phyloP scores from a whole-genome alignment of 148 eudicot genomes.

The Chenopodium album region DNA sequence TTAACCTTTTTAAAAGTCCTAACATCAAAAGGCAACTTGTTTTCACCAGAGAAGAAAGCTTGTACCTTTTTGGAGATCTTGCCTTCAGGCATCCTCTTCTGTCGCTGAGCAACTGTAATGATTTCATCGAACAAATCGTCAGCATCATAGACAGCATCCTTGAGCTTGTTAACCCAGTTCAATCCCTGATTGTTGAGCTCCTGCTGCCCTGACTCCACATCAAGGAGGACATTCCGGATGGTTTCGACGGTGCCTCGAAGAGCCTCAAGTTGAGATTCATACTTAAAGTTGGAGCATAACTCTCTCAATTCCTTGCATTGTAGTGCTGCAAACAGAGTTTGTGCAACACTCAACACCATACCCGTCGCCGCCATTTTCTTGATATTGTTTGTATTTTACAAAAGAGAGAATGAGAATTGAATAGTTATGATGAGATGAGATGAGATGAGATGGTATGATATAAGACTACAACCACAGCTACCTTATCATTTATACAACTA shows the following conservation, averaged over 20 bases:
- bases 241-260: slow-evolving; percentile 3
- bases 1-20: too few relatives aligned
- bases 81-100: not conserved
- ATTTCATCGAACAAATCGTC: slow-evolving; percentile 22
- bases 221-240: slow-evolving; percentile 13
- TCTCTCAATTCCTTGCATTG: not conserved
- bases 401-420: too few relatives aligned
- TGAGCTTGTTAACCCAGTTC: slow-evolving; percentile 11
- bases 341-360: not conserved
- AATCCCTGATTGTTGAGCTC: not conserved
- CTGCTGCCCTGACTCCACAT: slow-evolving; percentile 18
- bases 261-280: not conserved
- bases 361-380: not conserved
- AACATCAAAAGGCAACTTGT: too few relatives aligned
- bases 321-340: not conserved
- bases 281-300: not conserved
- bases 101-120: not conserved
- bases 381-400: too few relatives aligned
- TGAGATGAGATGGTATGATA: too few relatives aligned
- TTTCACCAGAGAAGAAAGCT: too few relatives aligned
- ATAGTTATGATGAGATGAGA: not conserved
- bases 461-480: too few relatives aligned
- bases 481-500: too few relatives aligned
- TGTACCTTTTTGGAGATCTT: slow-evolving; percentile 3
- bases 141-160: slow-evolving; percentile 22